Conservation (phyloP, 345 rosid genomes). For the Salix koriyanagi region DNA sequence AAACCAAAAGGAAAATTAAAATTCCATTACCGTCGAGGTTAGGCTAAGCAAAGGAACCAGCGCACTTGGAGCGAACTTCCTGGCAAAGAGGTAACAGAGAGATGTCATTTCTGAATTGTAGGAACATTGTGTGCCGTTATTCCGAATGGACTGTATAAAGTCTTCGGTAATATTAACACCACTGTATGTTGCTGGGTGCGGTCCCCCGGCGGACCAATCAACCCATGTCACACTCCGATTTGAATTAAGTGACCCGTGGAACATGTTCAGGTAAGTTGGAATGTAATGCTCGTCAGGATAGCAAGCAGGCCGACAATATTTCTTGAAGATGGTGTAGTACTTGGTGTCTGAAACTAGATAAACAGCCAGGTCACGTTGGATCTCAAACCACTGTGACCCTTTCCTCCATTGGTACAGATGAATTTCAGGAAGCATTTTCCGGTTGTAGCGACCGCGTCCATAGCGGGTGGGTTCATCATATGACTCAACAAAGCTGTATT, state of each 20-base stretch:
- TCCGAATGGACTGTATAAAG: conserved; percentile 62
- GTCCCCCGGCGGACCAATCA: conserved; percentile 85
- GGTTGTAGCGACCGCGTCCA: conserved; percentile 88
- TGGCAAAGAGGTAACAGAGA: conserved; percentile 75
- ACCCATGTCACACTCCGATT: conserved; percentile 88
- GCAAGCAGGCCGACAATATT: conserved; percentile 82
- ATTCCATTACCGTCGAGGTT: conserved; percentile 61
- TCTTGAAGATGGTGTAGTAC: conserved; percentile 61
- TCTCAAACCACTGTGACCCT: conserved; percentile 96
- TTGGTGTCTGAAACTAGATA: conserved; percentile 61
- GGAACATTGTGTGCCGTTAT: conserved; percentile 53
- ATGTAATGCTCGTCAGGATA: conserved; percentile 93
- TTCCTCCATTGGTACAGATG: conserved; percentile 81
- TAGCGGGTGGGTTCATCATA: conserved; percentile 89
- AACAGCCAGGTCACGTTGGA: conserved; percentile 60
- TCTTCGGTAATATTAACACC: conserved; percentile 53
- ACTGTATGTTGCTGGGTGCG: conserved; percentile 66
- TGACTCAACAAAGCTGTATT: conserved; percentile 72
- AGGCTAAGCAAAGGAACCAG: conserved; percentile 69
- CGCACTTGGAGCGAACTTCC: conserved; percentile 77
- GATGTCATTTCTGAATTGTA: conserved; percentile 64
- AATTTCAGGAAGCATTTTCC: conserved; percentile 77
- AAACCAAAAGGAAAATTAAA: conserved; percentile 19
- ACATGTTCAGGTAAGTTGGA: conserved; percentile 76
- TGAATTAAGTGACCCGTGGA: conserved; percentile 61